Percentiles rank a stretch among this genome's conserved stretches.
phyloP scores from a whole-genome alignment of 176 grass and related monocot species.

The Paspalum vaginatum region DNA sequence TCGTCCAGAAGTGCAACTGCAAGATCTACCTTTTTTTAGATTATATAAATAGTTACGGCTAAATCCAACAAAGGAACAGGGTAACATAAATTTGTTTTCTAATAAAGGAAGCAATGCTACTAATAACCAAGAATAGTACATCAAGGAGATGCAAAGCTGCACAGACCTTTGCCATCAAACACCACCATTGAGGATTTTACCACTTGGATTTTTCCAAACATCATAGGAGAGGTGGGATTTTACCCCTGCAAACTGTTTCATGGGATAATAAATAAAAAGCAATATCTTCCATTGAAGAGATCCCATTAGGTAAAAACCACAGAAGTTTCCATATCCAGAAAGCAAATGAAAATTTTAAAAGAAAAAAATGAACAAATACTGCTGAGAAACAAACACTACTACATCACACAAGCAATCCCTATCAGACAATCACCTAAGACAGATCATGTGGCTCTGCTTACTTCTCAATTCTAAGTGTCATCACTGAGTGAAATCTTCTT shows the following conservation, averaged over 20 bases:
- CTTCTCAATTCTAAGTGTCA: conserved; percentile 15
- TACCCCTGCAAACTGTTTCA: conserved; percentile 65
- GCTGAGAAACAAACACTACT: background rate
- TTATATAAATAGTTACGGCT: conserved; percentile 16
- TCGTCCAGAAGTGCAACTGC: conserved; percentile 81
- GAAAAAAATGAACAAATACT: background rate
- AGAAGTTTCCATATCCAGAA: conserved; percentile 9
- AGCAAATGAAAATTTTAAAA: background rate
- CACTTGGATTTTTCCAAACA: too few relatives aligned
- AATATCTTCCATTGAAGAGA: conserved; percentile 18
- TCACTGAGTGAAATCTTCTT: background rate
- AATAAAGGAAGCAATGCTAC: too few relatives aligned
- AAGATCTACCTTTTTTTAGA: conserved; percentile 73
- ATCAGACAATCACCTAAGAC: conserved; percentile 18
- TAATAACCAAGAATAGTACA: too few relatives aligned
- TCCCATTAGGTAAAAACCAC: conserved; percentile 13
- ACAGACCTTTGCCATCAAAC: too few relatives aligned
- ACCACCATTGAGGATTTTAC: too few relatives aligned
- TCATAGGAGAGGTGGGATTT: background rate
- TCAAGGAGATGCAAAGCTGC: too few relatives aligned
- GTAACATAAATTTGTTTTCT: conserved; percentile 23
- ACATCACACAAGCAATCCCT: conserved; percentile 20
- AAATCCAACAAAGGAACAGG: conserved; percentile 34
- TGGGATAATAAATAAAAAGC: conserved; percentile 10
- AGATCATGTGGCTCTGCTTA: background rate